These are phyloP conservation scores for Petasospora fabianii DNA, from an alignment of 1,139 yeast species.

Conservation along the genomic window DNA sequence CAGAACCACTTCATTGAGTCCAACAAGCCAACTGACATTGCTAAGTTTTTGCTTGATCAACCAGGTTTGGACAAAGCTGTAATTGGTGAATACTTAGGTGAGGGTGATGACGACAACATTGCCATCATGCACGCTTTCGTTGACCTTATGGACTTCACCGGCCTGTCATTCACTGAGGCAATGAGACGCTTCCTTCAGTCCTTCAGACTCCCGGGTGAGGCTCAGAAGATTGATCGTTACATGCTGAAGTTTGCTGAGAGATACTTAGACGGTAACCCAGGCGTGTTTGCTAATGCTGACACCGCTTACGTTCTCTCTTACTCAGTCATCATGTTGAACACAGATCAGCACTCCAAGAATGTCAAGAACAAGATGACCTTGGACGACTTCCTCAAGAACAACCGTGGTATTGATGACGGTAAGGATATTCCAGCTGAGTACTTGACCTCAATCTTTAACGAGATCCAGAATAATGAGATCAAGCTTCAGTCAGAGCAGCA, in stretches of 20 bases:
- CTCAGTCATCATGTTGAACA: conserved; percentile 88
- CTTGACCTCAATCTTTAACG: conserved; percentile 64
- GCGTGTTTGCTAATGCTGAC: conserved; percentile 84
- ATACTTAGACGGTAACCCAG: conserved; percentile 83
- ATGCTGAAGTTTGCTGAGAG: conserved; percentile 97
- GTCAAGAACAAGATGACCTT: conserved; percentile 82
- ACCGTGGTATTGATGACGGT: conserved; percentile 92
- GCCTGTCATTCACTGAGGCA: conserved; percentile 75
- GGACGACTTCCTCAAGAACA: conserved; percentile 81
- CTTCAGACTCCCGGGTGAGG: conserved; percentile 95
- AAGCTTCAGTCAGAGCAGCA: conserved; percentile 92
- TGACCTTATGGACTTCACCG: conserved; percentile 75
- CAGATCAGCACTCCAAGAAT: conserved; percentile 90
- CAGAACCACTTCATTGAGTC: conserved; percentile 60
- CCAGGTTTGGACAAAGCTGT: conserved; percentile 82
- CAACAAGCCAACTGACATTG: conserved; percentile 64
- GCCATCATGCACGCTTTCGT: conserved; percentile 93
- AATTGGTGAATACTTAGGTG: conserved; percentile 91
- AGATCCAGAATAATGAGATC: conserved; percentile 79
- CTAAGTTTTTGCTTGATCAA: conserved; percentile 67
- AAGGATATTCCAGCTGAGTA: conserved; percentile 76
- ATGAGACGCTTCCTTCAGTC: conserved; percentile 79
- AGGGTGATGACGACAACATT: conserved; percentile 74
- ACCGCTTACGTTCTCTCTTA: conserved; percentile 91
- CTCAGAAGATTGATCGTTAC: conserved; percentile 94